Conservation (phyloP, 495 filamentous ascomycete species). For the Tuber aestivum region DNA sequence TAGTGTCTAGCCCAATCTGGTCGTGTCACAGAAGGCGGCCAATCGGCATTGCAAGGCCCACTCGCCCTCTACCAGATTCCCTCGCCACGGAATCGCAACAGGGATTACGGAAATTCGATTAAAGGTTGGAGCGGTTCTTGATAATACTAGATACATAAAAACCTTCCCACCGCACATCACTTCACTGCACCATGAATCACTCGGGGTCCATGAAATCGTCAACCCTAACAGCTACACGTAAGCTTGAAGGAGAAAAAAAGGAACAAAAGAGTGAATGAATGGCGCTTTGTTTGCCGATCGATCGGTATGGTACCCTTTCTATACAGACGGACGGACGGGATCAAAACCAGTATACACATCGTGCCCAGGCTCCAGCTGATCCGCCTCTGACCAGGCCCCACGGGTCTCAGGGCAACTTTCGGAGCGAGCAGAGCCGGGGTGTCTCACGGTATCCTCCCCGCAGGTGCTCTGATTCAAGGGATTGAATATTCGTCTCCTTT, state of each 20-base stretch:
- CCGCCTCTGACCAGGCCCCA: not conserved
- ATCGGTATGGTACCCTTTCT: not conserved
- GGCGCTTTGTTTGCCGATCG: not conserved
- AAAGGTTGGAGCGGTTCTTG: not conserved
- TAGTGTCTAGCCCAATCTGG: no score
- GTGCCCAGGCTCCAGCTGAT: not conserved
- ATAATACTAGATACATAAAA: not conserved
- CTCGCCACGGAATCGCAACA: not conserved
- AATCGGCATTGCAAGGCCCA: no score
- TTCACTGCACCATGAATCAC: not conserved
- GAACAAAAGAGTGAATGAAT: not conserved
- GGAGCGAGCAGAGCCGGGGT: not conserved
- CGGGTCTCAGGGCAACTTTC: not conserved
- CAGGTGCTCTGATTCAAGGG: not conserved
- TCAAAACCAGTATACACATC: not conserved
- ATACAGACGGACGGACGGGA: not conserved
- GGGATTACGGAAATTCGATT: not conserved
- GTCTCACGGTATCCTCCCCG: not conserved
- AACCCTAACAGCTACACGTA: not conserved
- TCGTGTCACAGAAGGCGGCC: no score
- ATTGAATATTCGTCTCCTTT: not conserved
- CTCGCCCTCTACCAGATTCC: no score
- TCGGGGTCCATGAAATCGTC: not conserved
- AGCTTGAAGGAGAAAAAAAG: not conserved
- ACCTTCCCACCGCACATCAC: not conserved